Conservation (phyloP, 2,329 filamentous ascomycete species). For the Lachnellula occidentalis region DNA sequence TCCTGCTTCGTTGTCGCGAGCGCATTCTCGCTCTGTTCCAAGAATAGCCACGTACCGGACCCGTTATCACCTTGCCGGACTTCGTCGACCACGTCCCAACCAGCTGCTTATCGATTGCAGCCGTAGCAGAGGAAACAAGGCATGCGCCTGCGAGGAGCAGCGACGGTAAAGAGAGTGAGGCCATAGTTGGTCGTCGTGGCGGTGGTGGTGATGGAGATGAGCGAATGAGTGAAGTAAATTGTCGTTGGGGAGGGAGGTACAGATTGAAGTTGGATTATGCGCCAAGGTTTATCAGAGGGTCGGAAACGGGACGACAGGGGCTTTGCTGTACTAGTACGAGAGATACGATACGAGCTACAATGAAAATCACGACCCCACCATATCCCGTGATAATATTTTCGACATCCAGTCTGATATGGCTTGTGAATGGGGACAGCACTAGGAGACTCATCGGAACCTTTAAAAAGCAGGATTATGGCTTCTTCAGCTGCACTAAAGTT, state of each 20-base stretch:
- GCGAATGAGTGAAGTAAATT: slow-evolving; percentile 1
- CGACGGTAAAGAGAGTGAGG: slow-evolving; percentile 30
- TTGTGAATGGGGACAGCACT: background rate
- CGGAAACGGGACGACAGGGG: background rate
- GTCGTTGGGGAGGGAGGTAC: slow-evolving; percentile 6
- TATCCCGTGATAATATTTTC: background rate
- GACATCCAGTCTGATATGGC: background rate
- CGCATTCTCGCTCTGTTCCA: slow-evolving; percentile 11
- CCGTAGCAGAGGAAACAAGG: slow-evolving; percentile 30
- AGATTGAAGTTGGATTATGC: background rate
- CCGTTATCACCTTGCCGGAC: slow-evolving; percentile 62
- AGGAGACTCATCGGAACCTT: too few relatives aligned
- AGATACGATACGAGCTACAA: background rate
- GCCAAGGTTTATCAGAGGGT: too few relatives aligned
- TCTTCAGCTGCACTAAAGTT: slow-evolving; percentile 44
- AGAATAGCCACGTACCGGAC: slow-evolving; percentile 49
- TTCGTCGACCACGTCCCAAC: slow-evolving; percentile 71
- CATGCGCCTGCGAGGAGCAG: slow-evolving; percentile 31
- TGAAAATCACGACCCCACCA: background rate
- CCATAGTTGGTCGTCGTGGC: slow-evolving; percentile 20
- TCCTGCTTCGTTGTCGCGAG: too few relatives aligned
- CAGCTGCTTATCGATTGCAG: slow-evolving; percentile 43
- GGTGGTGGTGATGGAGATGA: slow-evolving; percentile 1
- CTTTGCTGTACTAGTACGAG: background rate
- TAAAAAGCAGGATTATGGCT: slow-evolving; percentile 14